Conservation (phyloP, 352 stramenopile genomes). For the Globisporangium takayamanum region DNA sequence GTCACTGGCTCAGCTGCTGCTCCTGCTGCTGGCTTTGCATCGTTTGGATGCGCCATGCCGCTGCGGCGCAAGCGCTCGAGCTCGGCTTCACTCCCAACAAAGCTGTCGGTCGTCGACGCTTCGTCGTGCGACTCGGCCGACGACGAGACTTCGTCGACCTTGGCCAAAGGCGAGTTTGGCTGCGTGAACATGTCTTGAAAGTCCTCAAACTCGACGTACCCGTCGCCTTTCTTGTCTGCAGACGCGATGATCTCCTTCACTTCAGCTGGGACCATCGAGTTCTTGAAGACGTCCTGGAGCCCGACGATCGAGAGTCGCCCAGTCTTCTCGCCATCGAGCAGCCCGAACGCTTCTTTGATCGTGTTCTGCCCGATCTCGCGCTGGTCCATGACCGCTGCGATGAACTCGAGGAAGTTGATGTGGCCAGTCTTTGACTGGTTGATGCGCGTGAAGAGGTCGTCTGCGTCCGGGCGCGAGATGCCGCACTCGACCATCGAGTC, state of each 20-base stretch:
- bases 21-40: neutral
- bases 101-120: slow-evolving; percentile 13
- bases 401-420: slow-evolving; percentile 95
- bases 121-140: slow-evolving; percentile 16
- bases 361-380: slow-evolving; percentile 86
- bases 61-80: slow-evolving; percentile 13
- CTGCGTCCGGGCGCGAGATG: slow-evolving; percentile 60
- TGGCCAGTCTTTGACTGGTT: slow-evolving; percentile 76
- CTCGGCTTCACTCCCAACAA: slow-evolving; percentile 14
- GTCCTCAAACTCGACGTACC: slow-evolving; percentile 86
- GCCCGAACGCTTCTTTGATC: slow-evolving; percentile 88
- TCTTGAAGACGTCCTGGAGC: slow-evolving; percentile 82
- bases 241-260: slow-evolving; percentile 88
- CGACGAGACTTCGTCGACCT: slow-evolving; percentile 26
- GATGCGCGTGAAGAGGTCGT: slow-evolving; percentile 70
- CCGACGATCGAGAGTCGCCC: slow-evolving; percentile 89
- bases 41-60: neutral
- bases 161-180: slow-evolving; percentile 23
- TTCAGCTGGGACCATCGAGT: slow-evolving; percentile 82
- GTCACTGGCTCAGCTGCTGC: neutral
- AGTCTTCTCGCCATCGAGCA: slow-evolving; percentile 87
- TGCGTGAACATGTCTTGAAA: slow-evolving; percentile 76
- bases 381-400: slow-evolving; percentile 91
- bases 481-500: slow-evolving; percentile 88
- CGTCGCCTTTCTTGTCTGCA: slow-evolving; percentile 75